These are phyloP conservation scores for Dactylonectria estremocensis DNA, from an alignment of 2,329 filamentous ascomycete species.

Conservation along the genomic window DNA sequence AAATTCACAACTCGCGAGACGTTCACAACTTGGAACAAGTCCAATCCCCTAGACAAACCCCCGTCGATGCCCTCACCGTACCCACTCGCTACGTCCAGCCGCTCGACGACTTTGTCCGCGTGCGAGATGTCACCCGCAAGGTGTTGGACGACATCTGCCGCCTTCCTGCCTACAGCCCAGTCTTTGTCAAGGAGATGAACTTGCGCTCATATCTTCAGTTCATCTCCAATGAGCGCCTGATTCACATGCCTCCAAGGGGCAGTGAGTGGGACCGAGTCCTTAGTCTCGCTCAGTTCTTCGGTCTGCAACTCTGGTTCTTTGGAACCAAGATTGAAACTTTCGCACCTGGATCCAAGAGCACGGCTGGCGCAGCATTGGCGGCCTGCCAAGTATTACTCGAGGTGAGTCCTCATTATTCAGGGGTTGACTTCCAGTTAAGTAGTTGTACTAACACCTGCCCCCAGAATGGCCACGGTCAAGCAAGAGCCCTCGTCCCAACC, in stretches of 20 bases:
- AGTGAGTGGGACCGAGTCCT: constrained; percentile 60
- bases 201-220: constrained; percentile 52
- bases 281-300: constrained; percentile 59
- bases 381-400: constrained; percentile 57
- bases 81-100: background rate
- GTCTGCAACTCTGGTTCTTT: constrained; percentile 57
- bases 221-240: constrained; percentile 57
- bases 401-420: constrained; percentile 42
- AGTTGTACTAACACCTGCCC: background rate
- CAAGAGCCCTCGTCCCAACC: constrained; percentile 55
- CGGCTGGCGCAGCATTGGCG: constrained; percentile 53
- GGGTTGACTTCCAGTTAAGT: no score
- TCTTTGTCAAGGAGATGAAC: constrained; percentile 41
- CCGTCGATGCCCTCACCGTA: constrained; percentile 24
- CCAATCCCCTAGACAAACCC: background rate
- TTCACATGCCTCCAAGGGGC: constrained; percentile 59
- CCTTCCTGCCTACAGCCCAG: constrained; percentile 40
- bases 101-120: constrained; percentile 29
- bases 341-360: constrained; percentile 35
- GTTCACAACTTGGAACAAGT: no score
- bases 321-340: constrained; percentile 51
- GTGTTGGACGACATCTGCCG: constrained; percentile 39
- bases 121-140: constrained; percentile 35
- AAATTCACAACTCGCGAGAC: no score
- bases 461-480: constrained; percentile 57